Base-by-base conservation (phyloP, 2,329 filamentous ascomycete species). In the Fusarium tanahbumbuense region DNA sequence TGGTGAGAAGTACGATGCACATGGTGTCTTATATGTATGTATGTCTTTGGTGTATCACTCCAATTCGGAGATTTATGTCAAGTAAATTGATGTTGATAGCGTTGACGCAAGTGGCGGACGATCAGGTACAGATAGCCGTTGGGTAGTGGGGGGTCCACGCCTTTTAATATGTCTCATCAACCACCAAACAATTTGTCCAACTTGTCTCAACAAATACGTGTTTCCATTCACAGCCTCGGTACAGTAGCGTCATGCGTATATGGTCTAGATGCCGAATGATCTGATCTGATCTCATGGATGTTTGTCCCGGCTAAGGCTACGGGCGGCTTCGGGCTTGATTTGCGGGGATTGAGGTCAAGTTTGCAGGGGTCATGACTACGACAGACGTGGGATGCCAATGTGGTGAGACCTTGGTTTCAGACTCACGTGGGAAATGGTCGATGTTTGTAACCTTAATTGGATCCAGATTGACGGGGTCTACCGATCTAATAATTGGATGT, bases 1-100 rank as follows among this genome's bases (percentile, higher is more conserved):
- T 94, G 27, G 92, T 93, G 62, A 93, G 83, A 47, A 94, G 83
- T 50, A 89, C 90, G 81, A 94, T 94, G 78, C 92, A 94, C 92
- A 94, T 94, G 27, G 22, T 68, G 53, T 52, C 16, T 20, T 56
- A 32, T 50, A 52, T 45, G 37, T 41, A 13, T 46, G 22, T 28
- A 18, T 11, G 25, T 50, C 37, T 41, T 44, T 42, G 16, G 6
- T 54, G 27, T 49, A 63, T 30, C 34, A 27, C 25, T 54, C 25
- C 32, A 18, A 12, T 50, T 62, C 50, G 50, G 52, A 41, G 23
- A 48, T 44, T 54, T 55, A n/a, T 58, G 10, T 57, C 23, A 16
- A 27, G 13, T 41, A 23, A 23, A 1, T 40, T 58, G 55, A 66
- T 16, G 55, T 67, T 67, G 32, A 64, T 42, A 27, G 28, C 41